A percentile compares a stretch with the other conserved stretches of the same genome.
These are phyloP conservation scores for Cyberlindnera mississippiensis DNA, from an alignment of 805 yeast genomes.

Conservation along the genomic window DNA sequence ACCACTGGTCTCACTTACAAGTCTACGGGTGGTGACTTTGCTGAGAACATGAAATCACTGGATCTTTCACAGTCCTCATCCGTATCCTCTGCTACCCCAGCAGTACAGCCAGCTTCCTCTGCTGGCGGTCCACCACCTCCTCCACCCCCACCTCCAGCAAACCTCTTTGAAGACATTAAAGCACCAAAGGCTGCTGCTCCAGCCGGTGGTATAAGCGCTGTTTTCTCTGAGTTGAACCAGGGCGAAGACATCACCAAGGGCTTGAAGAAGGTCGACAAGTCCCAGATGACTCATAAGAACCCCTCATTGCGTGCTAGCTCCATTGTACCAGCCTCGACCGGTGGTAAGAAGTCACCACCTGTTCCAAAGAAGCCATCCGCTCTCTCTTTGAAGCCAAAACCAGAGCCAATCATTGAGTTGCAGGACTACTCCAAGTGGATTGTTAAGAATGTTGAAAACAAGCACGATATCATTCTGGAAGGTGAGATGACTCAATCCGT, in stretches of 20 bases:
- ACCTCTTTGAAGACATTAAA: conserved; percentile 47
- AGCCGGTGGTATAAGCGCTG: conserved; percentile 72
- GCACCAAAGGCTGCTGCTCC: conserved; percentile 23
- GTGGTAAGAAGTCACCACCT: conserved; percentile 50
- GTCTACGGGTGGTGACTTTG: conserved; percentile 54
- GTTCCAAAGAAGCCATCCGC: conserved; percentile 78
- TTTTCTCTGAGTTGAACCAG: conserved; percentile 83
- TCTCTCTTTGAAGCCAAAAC: conserved; percentile 47
- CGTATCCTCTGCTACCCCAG: conserved; percentile 39
- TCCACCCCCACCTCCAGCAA: conserved; percentile 93
- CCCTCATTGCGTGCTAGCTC: conserved; percentile 68
- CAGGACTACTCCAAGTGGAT: conserved; percentile 81
- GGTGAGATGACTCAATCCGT: conserved; percentile 86
- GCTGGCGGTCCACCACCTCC: conserved; percentile 86
- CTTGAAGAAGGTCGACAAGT: conserved; percentile 86
- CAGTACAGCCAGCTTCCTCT: conserved; percentile 92
- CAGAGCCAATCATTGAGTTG: conserved; percentile 67
- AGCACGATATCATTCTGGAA: conserved; percentile 61
- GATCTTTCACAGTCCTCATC: conserved; percentile 31
- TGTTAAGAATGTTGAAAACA: conserved; percentile 69
- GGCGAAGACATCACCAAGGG: conserved; percentile 84
- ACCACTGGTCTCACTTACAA: conserved; percentile 86
- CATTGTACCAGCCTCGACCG: conserved; percentile 35
- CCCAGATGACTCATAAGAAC: conserved; percentile 91
- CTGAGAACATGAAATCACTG: conserved; percentile 40